Base-by-base conservation (phyloP, 768 basidiomycete species). In the Tylopilus cervinicoccineus region DNA sequence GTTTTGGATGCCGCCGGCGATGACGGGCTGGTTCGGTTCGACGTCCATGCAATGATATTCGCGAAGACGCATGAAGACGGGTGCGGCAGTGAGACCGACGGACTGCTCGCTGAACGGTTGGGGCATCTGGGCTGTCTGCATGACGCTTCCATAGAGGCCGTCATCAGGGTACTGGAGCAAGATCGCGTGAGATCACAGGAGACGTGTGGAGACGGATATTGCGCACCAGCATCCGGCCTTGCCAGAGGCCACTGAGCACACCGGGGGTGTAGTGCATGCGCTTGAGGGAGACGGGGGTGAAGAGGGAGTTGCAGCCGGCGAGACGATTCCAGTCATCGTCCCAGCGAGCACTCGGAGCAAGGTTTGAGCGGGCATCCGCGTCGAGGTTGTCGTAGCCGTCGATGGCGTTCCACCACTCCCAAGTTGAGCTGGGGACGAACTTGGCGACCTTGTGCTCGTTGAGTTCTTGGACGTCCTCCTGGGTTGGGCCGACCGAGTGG, bases 171-270 rank as follows among this genome's bases (percentile, higher is more conserved):
- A n/a, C 65, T 67, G 16, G 13, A 17, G 12, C 13, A 19, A 7
- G 43, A 7, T 26, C 2, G 0, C 11, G 22, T 55, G 17, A 55
- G 45, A 52, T 36, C 5, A 33, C 6, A 22, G 0, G n/a, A 5
- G 26, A 16, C 4, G n/a, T 13, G 7, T 0, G 32, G 0, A 26
- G 16, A n/a, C 44, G 32, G 11, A 51, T 13, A 20, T 0, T n/a
- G 76, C 81, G 50, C 45, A 86, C 84, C 46, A 81, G 66, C 63
- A 84, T 73, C 17, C 79, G 70, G 4, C 86, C 86, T 50, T 81
- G 75, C 81, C 80, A 86, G 6, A 76, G 66, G 3, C 84, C 84
- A 19, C 61, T 64, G 55, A 85, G 67, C 3, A 70, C 58, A 6
- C 84, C 85, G 0, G 72, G 73, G 3, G 71, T 71, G 60, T 80